Conservation (phyloP, 176 grass and related monocot genomes). For the Tillandsia leiboldiana region DNA sequence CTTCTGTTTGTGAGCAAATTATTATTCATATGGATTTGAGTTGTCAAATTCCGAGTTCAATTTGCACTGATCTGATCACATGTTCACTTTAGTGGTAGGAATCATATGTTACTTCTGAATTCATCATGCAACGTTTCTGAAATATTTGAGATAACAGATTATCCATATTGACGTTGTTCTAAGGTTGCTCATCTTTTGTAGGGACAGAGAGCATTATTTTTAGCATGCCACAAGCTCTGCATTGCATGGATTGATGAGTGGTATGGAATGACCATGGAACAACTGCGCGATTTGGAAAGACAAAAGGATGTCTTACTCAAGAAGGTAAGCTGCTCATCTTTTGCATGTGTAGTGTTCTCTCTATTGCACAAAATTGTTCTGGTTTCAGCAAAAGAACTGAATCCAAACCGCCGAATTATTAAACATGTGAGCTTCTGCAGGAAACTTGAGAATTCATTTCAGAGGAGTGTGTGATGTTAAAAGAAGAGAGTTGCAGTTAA, state of each 20-base stretch:
- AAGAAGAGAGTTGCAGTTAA: too few species aligned
- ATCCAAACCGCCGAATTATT: not conserved
- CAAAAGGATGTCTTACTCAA: conserved; percentile 67
- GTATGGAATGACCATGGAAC: conserved; percentile 66
- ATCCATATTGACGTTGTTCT: not conserved
- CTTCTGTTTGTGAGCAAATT: too few species aligned
- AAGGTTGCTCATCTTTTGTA: conserved; percentile 6
- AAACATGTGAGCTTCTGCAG: too few species aligned
- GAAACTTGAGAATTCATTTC: not conserved
- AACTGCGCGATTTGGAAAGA: conserved; percentile 64
- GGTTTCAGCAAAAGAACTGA: not conserved
- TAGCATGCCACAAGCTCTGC: conserved; percentile 70
- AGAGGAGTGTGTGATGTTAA: not conserved
- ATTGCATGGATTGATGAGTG: conserved; percentile 95
- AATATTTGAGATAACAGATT: not conserved
- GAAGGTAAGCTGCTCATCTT: conserved; percentile 33
- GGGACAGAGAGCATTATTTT: conserved; percentile 69
- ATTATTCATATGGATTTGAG: too few species aligned
- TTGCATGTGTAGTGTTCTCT: not conserved
- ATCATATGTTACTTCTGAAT: not conserved
- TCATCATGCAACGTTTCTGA: not conserved
- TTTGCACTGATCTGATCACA: too few species aligned
- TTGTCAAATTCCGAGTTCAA: too few species aligned
- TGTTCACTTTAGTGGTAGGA: too few species aligned
- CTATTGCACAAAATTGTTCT: not conserved